Percentiles rank a stretch among this genome's conserved stretches.
Conservation (phyloP, 345 rosid species). For the Dovyalis caffra region DNA sequence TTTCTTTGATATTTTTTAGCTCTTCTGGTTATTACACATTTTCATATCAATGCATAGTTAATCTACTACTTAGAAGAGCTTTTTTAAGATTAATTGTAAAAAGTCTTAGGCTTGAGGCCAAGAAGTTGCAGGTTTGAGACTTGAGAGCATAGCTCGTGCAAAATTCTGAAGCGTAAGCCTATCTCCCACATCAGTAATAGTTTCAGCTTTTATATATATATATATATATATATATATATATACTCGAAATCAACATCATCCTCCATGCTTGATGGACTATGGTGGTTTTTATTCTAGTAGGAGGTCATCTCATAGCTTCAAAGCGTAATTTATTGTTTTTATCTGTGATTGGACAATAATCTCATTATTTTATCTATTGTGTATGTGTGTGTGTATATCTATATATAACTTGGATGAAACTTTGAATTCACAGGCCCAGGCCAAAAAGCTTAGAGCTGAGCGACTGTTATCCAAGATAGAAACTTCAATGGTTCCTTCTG, state of each 20-base stretch:
- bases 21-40: neutral
- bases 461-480: constrained; percentile 79
- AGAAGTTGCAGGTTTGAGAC: too few relatives aligned
- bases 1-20: too few relatives aligned
- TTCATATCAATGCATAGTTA: neutral
- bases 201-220: neutral
- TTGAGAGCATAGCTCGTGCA: too few relatives aligned
- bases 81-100: too few relatives aligned
- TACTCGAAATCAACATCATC: neutral
- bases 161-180: too few relatives aligned
- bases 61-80: too few relatives aligned
- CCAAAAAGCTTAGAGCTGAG: constrained; percentile 89
- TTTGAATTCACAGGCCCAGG: constrained; percentile 61
- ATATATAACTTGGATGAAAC: constrained; percentile 11
- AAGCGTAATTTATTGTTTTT: neutral
- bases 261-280: constrained; percentile 2
- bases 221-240: too few relatives aligned
- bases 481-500: constrained; percentile 87
- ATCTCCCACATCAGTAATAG: neutral
- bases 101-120: too few relatives aligned
- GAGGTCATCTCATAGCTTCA: neutral
- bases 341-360: neutral
- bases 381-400: too few relatives aligned
- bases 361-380: neutral
- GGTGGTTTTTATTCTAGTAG: constrained; percentile 4